Evolutionary conservation across 2,329 filamentous ascomycete genomes (phyloP), one percentile per base, ranked within the genome.

Genomic region (Pseudogymnoascus sp.): DNA sequence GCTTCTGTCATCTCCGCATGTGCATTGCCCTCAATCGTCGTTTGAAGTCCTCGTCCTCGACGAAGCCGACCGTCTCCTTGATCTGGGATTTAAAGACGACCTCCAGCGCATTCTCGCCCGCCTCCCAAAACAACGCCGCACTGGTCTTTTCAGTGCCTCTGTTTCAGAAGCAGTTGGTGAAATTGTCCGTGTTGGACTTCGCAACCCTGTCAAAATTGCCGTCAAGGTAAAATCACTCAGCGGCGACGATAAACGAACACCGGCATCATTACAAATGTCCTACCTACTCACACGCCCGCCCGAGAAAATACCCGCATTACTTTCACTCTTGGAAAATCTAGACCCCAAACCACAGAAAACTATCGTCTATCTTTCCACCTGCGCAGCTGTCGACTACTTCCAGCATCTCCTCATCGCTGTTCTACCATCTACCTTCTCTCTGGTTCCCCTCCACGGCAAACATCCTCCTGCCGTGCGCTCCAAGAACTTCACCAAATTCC

Each of bases 111-210:
- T 98, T 41, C 78, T 99, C 22, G 85, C 86, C 0, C 84, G 89
- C 14, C 78, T 99, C 5, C 95, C 95, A 0, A 99, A 99, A 73
- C 95, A 99, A 74, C 83, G 95, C 61, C 84, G 95, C 59, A 99
- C 95, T 0, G 95, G 95, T 0, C 79, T 99, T 0, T 99, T 98
- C 77, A 96, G 91, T 71, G 95, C 95, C 11, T 96, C 90, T 70
- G 90, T 99, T n/a, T 95, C 89, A 70, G 95, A 98, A 72, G 95
- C 95, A 1, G 90, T 99, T 0, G 88, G 93, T 66, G 90, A 97
- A 73, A 89, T 99, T 62, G 92, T 99, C 61, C 85, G 93, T 37
- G 91, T 97, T 6, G 95, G 95, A 19, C 78, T 98, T 67, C 84
- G 95, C 38, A 98, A 99, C 75, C 95, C 95, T 0, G 93, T 97